Base-by-base conservation (phyloP, 1,284 basidiomycete species). In the Tremellales sp. region DNA sequence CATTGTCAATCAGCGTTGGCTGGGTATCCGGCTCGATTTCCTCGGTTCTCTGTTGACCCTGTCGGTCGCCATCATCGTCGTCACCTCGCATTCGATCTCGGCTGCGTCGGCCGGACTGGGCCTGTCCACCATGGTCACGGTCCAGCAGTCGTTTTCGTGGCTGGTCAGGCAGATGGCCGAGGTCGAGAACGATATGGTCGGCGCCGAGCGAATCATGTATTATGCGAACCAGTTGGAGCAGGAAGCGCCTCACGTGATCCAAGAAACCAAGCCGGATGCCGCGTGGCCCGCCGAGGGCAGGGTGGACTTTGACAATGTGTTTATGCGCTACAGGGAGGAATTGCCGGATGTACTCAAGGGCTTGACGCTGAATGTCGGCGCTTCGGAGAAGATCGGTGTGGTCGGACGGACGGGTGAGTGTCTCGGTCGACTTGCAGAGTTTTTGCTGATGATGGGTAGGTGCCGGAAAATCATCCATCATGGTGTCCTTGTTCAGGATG, bases 171-270 rank as follows among this genome's bases (percentile, higher is more conserved):
- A 92, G 66, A 78, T 79, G 42, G 86, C 86, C 3, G 86, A 91
- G 63, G 83, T 90, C 13, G 87, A 93, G 71, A 92, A 93, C 67
- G 81, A 92, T 69, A 91, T 93, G 85, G 91, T 91, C 66, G 83
- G 84, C 21, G 87, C 91, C 4, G 90, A 94, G 70, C 83, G 87
- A 37, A 77, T 91, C 42, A 60, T 68, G 60, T 57, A 68, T 47
- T 94, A 94, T 59, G 82, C 84, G 26, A 78, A 78, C 27, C 76
- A 80, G 40, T 70, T 89, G 24, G 85, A 87, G 60, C 85, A 88
- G 66, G 91, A 94, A 68, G 80, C 86, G 1, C 78, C 86, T 0
- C 81, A 87, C 57, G 76, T 83, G 27, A 70, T 88, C 29, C 70
- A 75, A 1, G 77, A 82, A 19, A 75, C 70, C 36, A 81, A 79